Percentiles rank a stretch among this genome's conserved stretches.
Conservation (phyloP, 768 basidiomycete genomes). For the Brasilioporus rufonigricans region DNA sequence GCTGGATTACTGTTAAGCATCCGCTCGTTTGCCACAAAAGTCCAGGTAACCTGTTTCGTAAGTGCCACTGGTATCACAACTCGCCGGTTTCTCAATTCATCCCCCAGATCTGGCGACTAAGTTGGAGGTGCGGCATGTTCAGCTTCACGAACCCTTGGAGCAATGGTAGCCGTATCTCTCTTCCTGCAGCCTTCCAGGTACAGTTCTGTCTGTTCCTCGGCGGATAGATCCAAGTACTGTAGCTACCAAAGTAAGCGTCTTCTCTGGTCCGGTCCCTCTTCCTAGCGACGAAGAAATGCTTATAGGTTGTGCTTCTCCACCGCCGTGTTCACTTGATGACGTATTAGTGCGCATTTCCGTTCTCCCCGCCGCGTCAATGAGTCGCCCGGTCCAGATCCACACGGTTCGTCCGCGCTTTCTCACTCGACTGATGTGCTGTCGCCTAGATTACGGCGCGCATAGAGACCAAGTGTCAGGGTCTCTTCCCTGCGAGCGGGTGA, state of each 20-base stretch:
- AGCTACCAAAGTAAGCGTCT: conserved; percentile 19
- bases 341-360: conserved; percentile 14
- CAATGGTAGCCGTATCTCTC: background rate
- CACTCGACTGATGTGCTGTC: conserved; percentile 6
- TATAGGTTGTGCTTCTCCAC: conserved; percentile 10
- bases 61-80: too few relatives aligned
- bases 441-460: background rate
- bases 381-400: background rate
- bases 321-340: conserved; percentile 13
- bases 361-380: background rate
- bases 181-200: background rate
- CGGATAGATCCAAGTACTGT: background rate
- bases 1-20: too few relatives aligned
- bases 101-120: too few relatives aligned
- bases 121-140: background rate
- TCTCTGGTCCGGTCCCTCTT: background rate
- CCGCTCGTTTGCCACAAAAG: too few relatives aligned
- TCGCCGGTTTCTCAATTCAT: too few relatives aligned
- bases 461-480: background rate
- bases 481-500: conserved; percentile 2
- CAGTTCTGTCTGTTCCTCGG: background rate
- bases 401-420: conserved; percentile 6
- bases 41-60: too few relatives aligned
- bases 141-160: background rate
- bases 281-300: conserved; percentile 7